Evolutionary conservation across 208 protist species (phyloP).

Genomic region (Tritrichomonas foetus): DNA sequence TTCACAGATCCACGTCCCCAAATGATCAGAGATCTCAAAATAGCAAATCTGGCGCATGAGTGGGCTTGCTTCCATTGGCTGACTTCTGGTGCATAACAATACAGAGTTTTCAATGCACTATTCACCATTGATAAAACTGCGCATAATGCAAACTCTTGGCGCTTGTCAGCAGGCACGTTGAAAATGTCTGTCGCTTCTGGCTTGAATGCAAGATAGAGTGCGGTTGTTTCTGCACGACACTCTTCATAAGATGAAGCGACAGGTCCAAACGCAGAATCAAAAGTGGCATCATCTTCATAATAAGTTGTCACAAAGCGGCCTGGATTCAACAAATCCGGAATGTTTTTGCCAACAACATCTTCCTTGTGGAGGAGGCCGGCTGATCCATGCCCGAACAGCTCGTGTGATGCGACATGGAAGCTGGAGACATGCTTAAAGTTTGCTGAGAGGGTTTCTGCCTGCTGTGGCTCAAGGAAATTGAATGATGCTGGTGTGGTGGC

Average conservation of each 20-base stretch:
- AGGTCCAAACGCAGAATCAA: slow-evolving; percentile 40
- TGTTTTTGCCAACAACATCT: slow-evolving; percentile 40
- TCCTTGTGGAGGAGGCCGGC: neutral
- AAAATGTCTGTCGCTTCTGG: slow-evolving; percentile 42
- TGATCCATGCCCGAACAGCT: slow-evolving; percentile 56
- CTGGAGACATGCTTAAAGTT: neutral
- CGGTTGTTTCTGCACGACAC: slow-evolving; percentile 50
- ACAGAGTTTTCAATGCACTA: slow-evolving; percentile 19
- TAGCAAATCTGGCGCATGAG: slow-evolving; percentile 38
- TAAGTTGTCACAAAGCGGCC: neutral
- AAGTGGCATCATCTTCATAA: slow-evolving; percentile 49
- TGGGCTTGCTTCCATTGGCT: slow-evolving; percentile 49
- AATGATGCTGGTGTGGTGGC: neutral
- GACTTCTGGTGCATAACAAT: slow-evolving; percentile 39
- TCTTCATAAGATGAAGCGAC: slow-evolving; percentile 49
- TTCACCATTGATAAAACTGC: slow-evolving; percentile 38
- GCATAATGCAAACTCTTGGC: neutral
- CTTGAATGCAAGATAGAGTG: slow-evolving; percentile 43
- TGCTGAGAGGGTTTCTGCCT: neutral
- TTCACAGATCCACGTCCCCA: neutral
- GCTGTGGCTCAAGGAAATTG: neutral
- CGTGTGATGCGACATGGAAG: slow-evolving; percentile 52
- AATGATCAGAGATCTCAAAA: neutral
- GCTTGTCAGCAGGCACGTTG: neutral
- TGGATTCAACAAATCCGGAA: slow-evolving; percentile 1